A percentile compares a stretch with the other conserved stretches of the same genome.
Conservation (phyloP, 108 stramenopile species). For the Pseudonitzschia pungens region DNA sequence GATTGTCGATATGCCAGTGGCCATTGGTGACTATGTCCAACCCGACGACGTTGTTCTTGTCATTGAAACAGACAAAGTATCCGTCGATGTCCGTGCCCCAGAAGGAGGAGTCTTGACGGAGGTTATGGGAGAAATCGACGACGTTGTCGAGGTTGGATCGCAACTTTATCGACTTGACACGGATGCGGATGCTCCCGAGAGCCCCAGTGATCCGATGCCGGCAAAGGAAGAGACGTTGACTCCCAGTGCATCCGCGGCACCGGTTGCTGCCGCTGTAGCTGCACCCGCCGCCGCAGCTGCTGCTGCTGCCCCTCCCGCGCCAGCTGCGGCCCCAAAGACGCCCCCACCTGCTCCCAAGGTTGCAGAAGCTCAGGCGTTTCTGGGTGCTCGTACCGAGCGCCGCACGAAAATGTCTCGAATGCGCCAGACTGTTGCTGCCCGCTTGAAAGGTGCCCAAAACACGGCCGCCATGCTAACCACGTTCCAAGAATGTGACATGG, state of each 20-base stretch:
- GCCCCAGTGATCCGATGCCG: constrained; percentile 35
- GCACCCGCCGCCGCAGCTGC: constrained; percentile 41
- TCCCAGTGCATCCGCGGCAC: constrained; percentile 37
- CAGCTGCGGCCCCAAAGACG: constrained; percentile 51
- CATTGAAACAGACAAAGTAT: constrained; percentile 98
- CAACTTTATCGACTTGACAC: constrained; percentile 89
- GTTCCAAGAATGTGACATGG: constrained; percentile 99
- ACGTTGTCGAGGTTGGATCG: constrained; percentile 95
- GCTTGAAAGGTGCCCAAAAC: constrained; percentile 98
- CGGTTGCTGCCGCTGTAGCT: constrained; percentile 35
- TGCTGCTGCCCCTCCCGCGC: constrained; percentile 44
- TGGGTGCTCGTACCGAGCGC: constrained; percentile 87
- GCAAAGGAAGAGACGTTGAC: constrained; percentile 41
- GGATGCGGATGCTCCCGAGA: constrained; percentile 68
- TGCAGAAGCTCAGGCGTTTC: constrained; percentile 47
- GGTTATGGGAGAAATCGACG: constrained; percentile 90
- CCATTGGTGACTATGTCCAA: constrained; percentile 77
- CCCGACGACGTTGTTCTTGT: constrained; percentile 85
- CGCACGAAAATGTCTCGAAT: constrained; percentile 99
- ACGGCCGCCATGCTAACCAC: constrained; percentile 99
- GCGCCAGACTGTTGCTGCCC: constrained; percentile 95
- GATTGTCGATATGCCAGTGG: constrained; percentile 92
- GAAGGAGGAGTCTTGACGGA: constrained; percentile 86
- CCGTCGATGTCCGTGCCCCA: constrained; percentile 86
- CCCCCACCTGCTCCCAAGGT: constrained; percentile 46